Evolutionary conservation across 306 rosid genomes (phyloP), one percentile per base, ranked within the genome.

Genomic region (Dryas drummondii): DNA sequence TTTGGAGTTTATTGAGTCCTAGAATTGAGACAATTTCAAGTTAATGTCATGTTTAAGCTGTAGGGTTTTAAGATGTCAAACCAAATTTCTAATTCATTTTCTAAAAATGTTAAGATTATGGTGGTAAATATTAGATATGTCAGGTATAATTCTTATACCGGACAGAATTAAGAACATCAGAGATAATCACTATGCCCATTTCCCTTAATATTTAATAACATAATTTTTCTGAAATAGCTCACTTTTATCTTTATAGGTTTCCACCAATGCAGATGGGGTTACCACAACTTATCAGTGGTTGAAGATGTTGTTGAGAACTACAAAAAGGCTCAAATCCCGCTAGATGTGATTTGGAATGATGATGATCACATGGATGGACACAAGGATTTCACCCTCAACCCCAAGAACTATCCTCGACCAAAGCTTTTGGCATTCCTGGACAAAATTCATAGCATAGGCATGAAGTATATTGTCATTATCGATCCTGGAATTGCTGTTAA

Each of bases 231-330:
- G 8, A 13, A 64, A 41, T 42, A 15, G 27, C 37, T 27, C 7
- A 1, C 71, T 13, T 80, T 73, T 80, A 82, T 55, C 17, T 45
- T 44, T 77, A 32, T 78, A 94, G 98, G 98, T 76, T 94, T 94
- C 87, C 98, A 94, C 77, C 98, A 94, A 76, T 94, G 97, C 84
- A 90, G 97, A 89, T 92, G 97, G 97, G 98, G 98, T 71, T 94
- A 94, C 87, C 98, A 91, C 81, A 94, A 94, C 79, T 80, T 94
- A 65, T 94, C 98, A 17, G 97, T 94, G 27, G 88, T 91, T 52
- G 98, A 94, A 80, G 98, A 94, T 51, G 98, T 94, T 68, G 97
- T 94, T 70, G 97, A 76, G 55, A 94, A 75, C 75, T 94, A 94
- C 86, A 76, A 88, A 66, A 91, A 92, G 83, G 93, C 98, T 61